A percentile compares a stretch with the other conserved stretches of the same genome.
phyloP scores from a whole-genome alignment of 139 green algal genomes.

The Micromonas commoda region DNA sequence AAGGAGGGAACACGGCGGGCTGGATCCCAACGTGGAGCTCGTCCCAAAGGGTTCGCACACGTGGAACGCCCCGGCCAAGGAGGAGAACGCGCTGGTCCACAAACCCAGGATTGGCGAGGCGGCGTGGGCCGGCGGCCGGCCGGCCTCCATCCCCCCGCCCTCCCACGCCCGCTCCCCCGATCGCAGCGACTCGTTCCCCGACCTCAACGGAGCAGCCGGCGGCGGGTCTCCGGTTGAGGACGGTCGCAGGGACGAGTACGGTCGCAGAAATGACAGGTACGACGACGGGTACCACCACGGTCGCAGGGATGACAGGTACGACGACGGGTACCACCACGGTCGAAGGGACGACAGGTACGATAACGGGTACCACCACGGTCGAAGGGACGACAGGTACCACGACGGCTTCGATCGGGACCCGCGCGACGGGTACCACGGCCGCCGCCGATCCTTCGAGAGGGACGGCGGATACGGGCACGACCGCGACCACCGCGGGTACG shows the following conservation, averaged over 20 bases:
- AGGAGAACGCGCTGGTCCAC: neutral
- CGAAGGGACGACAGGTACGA: neutral
- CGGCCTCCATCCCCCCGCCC: no score
- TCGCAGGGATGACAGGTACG: neutral
- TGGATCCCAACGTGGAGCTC: slow-evolving; percentile 41
- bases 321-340: neutral
- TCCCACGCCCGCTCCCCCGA: no score
- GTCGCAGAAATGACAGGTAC: neutral
- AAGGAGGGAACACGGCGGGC: slow-evolving; percentile 49
- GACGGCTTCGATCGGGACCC: neutral
- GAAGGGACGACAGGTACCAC: neutral
- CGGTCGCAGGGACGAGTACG: neutral
- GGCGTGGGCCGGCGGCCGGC: no score
- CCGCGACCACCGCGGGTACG: neutral
- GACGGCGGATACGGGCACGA: neutral
- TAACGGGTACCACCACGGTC: neutral
- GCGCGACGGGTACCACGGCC: neutral
- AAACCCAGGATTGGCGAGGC: no score
- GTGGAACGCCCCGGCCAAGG: neutral
- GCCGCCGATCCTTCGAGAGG: neutral
- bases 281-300: neutral
- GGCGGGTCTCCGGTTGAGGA: no score
- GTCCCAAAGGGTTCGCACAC: slow-evolving; percentile 27
- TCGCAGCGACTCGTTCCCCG: neutral
- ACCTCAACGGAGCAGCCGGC: neutral